Evolutionary conservation across 2,329 filamentous ascomycete species (phyloP).

Genomic region (Cercospora nicotianae): DNA sequence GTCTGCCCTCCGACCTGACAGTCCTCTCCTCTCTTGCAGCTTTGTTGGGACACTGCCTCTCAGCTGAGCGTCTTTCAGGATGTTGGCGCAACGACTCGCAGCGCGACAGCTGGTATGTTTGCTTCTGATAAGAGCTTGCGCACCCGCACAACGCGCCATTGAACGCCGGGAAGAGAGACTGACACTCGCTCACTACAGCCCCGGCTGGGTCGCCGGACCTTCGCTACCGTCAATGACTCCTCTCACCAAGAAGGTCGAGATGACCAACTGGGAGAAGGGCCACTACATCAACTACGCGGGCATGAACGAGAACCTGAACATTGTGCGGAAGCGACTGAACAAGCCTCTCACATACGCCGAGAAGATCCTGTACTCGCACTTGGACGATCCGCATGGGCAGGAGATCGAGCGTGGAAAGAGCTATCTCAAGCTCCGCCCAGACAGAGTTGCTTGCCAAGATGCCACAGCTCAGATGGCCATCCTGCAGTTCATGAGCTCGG

Average conservation of each 20-base stretch:
- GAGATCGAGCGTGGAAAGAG: conserved; percentile 94
- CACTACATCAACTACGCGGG: conserved; percentile 99
- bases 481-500: conserved; percentile 98
- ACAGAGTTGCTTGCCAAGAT: conserved; percentile 98
- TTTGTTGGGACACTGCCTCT: conserved; percentile 23
- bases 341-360: conserved; percentile 92
- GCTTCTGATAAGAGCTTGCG: conserved; percentile 22
- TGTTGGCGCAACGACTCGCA: conserved; percentile 42
- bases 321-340: conserved; percentile 79
- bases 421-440: conserved; percentile 94
- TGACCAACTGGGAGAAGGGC: conserved; percentile 93
- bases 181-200: conserved; percentile 30
- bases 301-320: conserved; percentile 94
- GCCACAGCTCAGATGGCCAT: conserved; percentile 99
- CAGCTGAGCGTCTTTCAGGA: conserved; percentile 32
- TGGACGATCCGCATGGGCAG: conserved; percentile 94
- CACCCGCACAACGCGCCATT: conserved; percentile 14
- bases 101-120: conserved; percentile 44
- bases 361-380: conserved; percentile 98
- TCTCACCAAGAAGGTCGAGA: conserved; percentile 93
- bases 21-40: conserved; percentile 18
- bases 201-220: conserved; percentile 55
- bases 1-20: conserved; percentile 29
- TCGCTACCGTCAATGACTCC: conserved; percentile 87
- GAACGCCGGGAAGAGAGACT: conserved; percentile 17